Base-by-base conservation (phyloP, 2,329 filamentous ascomycete genomes). In the Curvularia sp. region DNA sequence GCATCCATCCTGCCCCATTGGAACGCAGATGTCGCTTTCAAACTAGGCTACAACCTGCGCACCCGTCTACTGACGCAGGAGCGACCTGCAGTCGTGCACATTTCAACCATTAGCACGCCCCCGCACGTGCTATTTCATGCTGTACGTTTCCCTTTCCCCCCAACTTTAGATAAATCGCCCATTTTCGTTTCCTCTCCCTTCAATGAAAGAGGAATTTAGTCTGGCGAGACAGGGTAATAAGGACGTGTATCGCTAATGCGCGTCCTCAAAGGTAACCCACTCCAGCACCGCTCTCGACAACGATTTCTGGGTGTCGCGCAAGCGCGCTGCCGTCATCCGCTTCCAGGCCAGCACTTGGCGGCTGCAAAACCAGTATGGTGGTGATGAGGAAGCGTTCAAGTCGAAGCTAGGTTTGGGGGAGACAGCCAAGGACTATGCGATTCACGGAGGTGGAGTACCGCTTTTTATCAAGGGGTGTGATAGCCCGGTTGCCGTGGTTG, bases 391-490 rank as follows among this genome's bases (percentile, higher is more conserved):
- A 38, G 80, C 78, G 2, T 93, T 94, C 75, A 81, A 82, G 59
- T 78, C 79, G n/a, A 91, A 89, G 75, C 89, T 84, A 69, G 86
- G 83, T 18, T 75, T 93, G 57, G 72, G 71, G 0, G 71, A 67
- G 49, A 81, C 82, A 8, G 68, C 83, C 30, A 81, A 82, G 51
- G 80, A 85, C 41, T 94, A 90, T 80, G 90, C 90, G 2, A 92
- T 93, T 64, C 90, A 93, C 75, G 91, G 91, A 0, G 91, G 91
- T 18, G 91, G 83, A 0, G 85, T 91, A 57, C 91, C 91, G 0
- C 83, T 94, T 22, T 81, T 85, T 5, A 90, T 93, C 8, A 78
- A 78, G 53, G 87, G 88, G 0, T 89, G 92, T 1, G 90, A 93
- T 77, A 89, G 89, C 0, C 77, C 91, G 4, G 88, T 93, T 13